Evolutionary conservation across 1,284 basidiomycete genomes (phyloP).

Genomic region (Wolfiporia cocos): DNA sequence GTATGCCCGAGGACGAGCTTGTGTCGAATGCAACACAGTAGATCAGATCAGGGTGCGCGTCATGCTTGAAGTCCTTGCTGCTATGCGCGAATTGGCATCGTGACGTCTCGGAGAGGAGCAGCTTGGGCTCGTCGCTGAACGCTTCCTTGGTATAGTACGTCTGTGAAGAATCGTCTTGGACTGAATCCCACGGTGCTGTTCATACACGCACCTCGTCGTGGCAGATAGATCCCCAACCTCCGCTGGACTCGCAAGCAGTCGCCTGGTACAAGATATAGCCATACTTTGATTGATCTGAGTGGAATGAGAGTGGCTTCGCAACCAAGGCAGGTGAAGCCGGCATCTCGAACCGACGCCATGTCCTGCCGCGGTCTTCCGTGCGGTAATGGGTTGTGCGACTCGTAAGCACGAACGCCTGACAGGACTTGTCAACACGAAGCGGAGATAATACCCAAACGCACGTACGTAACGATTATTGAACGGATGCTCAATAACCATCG

Average conservation of each 20-base stretch:
- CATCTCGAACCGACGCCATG: conserved; percentile 79
- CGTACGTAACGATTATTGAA: conserved; percentile 50
- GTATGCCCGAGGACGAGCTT: conserved; percentile 38
- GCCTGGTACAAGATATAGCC: conserved; percentile 86
- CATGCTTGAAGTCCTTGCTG: conserved; percentile 69
- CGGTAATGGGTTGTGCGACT: conserved; percentile 71
- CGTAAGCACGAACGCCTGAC: conserved; percentile 80
- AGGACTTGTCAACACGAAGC: background rate
- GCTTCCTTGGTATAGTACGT: conserved; percentile 85
- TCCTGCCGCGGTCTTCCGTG: conserved; percentile 79
- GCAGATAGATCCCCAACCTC: conserved; percentile 62
- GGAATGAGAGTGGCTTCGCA: conserved; percentile 73
- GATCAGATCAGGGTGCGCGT: conserved; percentile 67
- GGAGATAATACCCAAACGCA: background rate
- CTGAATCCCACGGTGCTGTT: background rate
- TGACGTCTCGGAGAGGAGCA: conserved; percentile 64
- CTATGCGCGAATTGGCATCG: conserved; percentile 86
- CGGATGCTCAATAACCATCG: conserved; percentile 84
- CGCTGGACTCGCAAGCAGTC: conserved; percentile 49
- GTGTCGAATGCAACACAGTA: conserved; percentile 86
- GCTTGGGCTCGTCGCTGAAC: conserved; percentile 55
- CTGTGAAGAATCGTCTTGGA: conserved; percentile 32
- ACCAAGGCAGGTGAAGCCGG: conserved; percentile 56
- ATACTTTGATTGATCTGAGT: conserved; percentile 62
- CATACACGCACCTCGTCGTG: conserved; percentile 60